Evolutionary conservation across 108 stramenopile species (phyloP), one percentile per base, ranked within the genome.

Genomic region (Pinguiococcus pyrenoidosus): DNA sequence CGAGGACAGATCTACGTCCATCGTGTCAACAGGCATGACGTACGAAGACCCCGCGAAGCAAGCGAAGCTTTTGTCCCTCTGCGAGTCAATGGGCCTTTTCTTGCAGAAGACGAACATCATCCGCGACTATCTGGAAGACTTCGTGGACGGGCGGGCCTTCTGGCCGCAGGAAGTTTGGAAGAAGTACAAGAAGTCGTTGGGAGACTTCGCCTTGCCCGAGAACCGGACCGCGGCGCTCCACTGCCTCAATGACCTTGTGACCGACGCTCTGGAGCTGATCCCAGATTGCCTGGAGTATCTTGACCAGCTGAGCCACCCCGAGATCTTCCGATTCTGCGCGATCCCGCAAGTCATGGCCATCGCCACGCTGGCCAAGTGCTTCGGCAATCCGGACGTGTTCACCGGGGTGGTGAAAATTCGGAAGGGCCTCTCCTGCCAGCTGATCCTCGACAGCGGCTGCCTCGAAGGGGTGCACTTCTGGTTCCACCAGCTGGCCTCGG

Each of bases 321-420:
- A 93, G 49, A 70, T 99, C 18, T 94, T 96, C 56, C 76, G 84
- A 4, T 99, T 99, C 59, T 99, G 97, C 58, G 97, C 97, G 23
- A 94, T 99, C 49, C 97, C 97, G 13, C 66, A 96, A 57, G 91
- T 96, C 10, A 99, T 99, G 97, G 97, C 97, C n/a, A 93, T 96
- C 50, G 91, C 97, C 9, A 99, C 97, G 0, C 67, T 99, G 48
- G 87, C 84, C 37, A 85, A 89, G 56, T 78, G 84, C 47, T 94
- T 85, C 62, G 56, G 74, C 58, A 99, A 96, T 59, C 48, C 45
- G 4, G 57, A 95, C 48, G 89, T 99, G 17, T 99, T 96, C 58
- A 87, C 89, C 0, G 97, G 97, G 4, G 97, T 99, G 17, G 93
- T 96, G 14, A 99, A 99, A 54, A 73, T 77, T 14, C 69, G 74